A percentile compares a stretch with the other conserved stretches of the same genome.
These are phyloP conservation scores for Rhodotorula mucilaginosa DNA, from an alignment of 1,284 basidiomycete species.

Conservation along the genomic window DNA sequence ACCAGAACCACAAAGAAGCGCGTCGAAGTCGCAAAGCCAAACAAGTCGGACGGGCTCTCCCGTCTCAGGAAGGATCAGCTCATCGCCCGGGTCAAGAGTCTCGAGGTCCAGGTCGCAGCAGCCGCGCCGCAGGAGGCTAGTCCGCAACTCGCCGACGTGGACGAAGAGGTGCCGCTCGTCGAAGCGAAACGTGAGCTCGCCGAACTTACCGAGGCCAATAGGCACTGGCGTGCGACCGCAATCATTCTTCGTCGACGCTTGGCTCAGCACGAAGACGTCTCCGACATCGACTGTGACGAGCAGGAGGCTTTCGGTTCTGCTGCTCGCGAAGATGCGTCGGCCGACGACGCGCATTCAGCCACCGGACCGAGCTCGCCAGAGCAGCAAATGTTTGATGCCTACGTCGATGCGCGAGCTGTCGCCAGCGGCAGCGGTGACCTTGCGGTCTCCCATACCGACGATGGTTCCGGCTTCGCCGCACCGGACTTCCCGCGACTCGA, in stretches of 20 bases:
- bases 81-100: not conserved
- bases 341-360: not conserved
- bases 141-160: not conserved
- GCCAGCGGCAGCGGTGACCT: not conserved
- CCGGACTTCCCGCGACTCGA: not conserved
- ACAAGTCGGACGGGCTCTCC: not conserved
- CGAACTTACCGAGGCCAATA: not conserved
- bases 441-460: not conserved
- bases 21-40: not conserved
- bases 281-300: not conserved
- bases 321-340: no score
- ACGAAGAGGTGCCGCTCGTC: not conserved
- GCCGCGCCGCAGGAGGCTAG: no score
- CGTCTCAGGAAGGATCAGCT: not conserved
- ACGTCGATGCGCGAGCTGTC: not conserved
- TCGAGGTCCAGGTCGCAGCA: not conserved
- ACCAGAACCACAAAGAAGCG: no score
- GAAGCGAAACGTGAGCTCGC: not conserved
- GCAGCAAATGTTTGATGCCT: not conserved
- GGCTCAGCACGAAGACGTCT: not conserved
- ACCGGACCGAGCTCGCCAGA: not conserved
- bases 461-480: not conserved
- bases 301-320: not conserved
- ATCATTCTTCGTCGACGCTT: not conserved
- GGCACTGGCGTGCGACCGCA: not conserved